Conservation (phyloP, 2,329 filamentous ascomycete species). For the Penicillium sp. region DNA sequence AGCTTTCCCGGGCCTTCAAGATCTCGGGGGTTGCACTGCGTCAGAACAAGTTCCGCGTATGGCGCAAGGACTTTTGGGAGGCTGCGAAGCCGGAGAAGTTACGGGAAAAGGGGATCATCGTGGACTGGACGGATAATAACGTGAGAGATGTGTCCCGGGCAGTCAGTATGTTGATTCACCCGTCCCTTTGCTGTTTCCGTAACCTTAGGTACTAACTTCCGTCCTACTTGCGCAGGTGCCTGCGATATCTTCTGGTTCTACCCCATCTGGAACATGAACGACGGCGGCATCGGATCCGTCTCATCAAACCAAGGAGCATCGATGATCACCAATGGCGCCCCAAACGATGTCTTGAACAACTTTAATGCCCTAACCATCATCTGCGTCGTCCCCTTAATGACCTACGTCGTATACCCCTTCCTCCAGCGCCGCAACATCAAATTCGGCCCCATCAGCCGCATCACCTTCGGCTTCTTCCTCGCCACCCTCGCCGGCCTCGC, state of each 20-base stretch:
- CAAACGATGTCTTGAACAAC: slow-evolving; percentile 55
- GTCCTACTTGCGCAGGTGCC: slow-evolving; percentile 19
- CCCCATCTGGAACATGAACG: slow-evolving; percentile 43
- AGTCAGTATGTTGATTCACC: slow-evolving; percentile 14
- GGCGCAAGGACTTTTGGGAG: slow-evolving; percentile 40
- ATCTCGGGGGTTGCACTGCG: slow-evolving; percentile 38
- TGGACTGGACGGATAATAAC: slow-evolving; percentile 38
- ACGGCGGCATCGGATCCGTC: slow-evolving; percentile 54
- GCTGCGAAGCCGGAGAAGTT: slow-evolving; percentile 37
- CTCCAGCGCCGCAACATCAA: slow-evolving; percentile 47
- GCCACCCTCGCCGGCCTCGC: slow-evolving; percentile 49
- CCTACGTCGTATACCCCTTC: slow-evolving; percentile 52
- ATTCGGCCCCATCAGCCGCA: slow-evolving; percentile 53
- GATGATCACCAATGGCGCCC: slow-evolving; percentile 53
- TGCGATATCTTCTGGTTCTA: slow-evolving; percentile 43
- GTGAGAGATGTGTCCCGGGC: slow-evolving; percentile 42
- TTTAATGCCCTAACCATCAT: slow-evolving; percentile 57
- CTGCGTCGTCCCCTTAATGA: slow-evolving; percentile 50
- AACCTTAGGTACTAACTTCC: background rate
- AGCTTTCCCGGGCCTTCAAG: slow-evolving; percentile 36
- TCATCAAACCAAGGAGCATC: slow-evolving; percentile 53
- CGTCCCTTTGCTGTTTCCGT: background rate
- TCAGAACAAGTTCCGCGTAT: slow-evolving; percentile 34
- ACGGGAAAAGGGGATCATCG: slow-evolving; percentile 29
- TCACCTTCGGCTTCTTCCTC: slow-evolving; percentile 55